Percentiles rank a stretch among this genome's conserved stretches.
Evolutionary conservation across 345 rosid species (phyloP).

Genomic region (Physaria fendleri): DNA sequence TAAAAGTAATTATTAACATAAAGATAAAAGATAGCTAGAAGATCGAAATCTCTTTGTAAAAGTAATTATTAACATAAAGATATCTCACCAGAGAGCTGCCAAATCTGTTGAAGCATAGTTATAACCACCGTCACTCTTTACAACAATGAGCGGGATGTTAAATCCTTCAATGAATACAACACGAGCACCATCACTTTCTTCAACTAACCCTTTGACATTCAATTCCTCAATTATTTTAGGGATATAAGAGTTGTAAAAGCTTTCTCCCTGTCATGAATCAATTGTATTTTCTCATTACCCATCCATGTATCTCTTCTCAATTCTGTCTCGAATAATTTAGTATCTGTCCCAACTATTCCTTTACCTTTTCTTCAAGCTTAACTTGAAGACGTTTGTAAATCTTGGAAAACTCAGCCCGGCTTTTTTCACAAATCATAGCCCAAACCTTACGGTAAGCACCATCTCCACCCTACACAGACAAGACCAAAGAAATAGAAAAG

Average conservation of each 20-base stretch:
- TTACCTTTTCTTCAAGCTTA: slow-evolving; percentile 84
- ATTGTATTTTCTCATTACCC: neutral
- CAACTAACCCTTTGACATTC: slow-evolving; percentile 54
- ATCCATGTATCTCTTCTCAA: neutral
- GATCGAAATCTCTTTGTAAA: neutral
- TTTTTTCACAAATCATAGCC: slow-evolving; percentile 71
- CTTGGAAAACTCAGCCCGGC: slow-evolving; percentile 70
- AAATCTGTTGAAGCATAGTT: slow-evolving; percentile 96
- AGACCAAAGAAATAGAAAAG: neutral
- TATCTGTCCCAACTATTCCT: neutral
- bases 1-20: neutral
- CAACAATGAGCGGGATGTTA: slow-evolving; percentile 85
- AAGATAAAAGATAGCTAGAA: neutral
- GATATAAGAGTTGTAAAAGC: slow-evolving; percentile 86
- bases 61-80: neutral
- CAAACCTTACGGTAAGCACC: slow-evolving; percentile 68
- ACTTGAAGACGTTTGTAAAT: slow-evolving; percentile 78
- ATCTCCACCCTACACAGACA: slow-evolving; percentile 66
- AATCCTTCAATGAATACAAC: slow-evolving; percentile 72
- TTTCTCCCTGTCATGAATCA: slow-evolving; percentile 68
- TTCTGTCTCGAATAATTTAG: neutral
- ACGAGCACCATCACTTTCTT: slow-evolving; percentile 91
- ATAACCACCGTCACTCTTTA: slow-evolving; percentile 95
- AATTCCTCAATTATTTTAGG: slow-evolving; percentile 51
- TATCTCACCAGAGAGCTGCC: slow-evolving; percentile 81